Percentiles rank a stretch among this genome's conserved stretches.
phyloP scores from a whole-genome alignment of 192 early-diverging fungal species.

The Coemansia sp. region DNA sequence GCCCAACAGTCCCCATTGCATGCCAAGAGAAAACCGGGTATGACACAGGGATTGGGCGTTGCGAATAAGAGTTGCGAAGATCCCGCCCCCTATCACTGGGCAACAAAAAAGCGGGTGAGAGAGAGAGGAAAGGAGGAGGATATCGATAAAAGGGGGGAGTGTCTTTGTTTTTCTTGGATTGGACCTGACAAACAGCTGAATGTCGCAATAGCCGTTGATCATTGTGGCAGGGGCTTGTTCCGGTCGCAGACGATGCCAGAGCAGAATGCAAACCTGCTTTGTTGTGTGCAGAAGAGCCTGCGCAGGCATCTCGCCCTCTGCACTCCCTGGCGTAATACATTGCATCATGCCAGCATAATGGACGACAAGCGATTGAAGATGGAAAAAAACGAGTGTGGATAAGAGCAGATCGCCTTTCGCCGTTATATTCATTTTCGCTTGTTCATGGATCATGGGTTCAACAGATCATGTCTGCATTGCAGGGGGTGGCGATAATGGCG shows the following conservation, averaged over 20 bases:
- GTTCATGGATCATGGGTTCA: not conserved
- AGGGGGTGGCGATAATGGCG: not conserved
- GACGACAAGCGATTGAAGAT: not conserved
- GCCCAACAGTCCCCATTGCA: not conserved
- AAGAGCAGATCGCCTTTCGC: not conserved
- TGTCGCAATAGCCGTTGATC: not conserved
- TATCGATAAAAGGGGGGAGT: too few relatives aligned
- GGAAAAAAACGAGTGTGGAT: not conserved
- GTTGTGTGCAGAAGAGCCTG: not conserved
- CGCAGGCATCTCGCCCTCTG: too few relatives aligned
- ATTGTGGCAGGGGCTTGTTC: not conserved
- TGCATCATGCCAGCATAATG: too few relatives aligned
- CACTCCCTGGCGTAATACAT: too few relatives aligned
- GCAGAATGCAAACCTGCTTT: not conserved
- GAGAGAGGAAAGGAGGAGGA: not conserved
- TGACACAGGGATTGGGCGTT: not conserved
- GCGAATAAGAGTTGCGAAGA: not conserved
- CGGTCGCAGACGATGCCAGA: not conserved
- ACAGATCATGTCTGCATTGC: not conserved
- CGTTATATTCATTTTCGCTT: not conserved
- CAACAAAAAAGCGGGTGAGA: not conserved
- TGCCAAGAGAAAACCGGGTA: not conserved
- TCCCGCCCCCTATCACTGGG: not conserved
- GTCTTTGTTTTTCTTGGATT: too few relatives aligned
- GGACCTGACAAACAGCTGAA: too few relatives aligned